Evolutionary conservation across 1,139 yeast genomes (phyloP).

Genomic region (Pichia sp.): DNA sequence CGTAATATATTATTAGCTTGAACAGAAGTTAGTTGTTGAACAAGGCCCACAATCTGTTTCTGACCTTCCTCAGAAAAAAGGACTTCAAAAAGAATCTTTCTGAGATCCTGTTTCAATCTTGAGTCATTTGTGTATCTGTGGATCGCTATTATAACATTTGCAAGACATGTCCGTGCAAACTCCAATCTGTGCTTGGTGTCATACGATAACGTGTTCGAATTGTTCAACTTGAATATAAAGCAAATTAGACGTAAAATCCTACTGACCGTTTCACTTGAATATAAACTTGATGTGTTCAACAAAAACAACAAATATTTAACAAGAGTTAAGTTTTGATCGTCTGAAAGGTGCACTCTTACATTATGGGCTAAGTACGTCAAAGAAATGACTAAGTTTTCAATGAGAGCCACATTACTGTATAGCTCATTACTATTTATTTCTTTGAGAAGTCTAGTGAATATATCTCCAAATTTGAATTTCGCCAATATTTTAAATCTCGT

Average conservation of each 20-base stretch:
- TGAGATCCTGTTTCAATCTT: slow-evolving; percentile 9
- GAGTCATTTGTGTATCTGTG: not conserved
- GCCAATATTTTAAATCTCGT: slow-evolving; percentile 29
- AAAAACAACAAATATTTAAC: slow-evolving; percentile 20
- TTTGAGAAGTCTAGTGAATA: slow-evolving; percentile 25
- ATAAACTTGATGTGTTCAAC: not conserved
- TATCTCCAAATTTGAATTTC: slow-evolving; percentile 38
- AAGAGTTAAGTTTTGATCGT: slow-evolving; percentile 27
- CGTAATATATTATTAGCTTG: slow-evolving; percentile 12
- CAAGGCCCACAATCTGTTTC: slow-evolving; percentile 18
- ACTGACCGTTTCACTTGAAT: slow-evolving; percentile 1
- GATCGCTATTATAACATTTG: slow-evolving; percentile 19
- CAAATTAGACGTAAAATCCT: slow-evolving; percentile 12
- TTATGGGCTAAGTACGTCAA: slow-evolving; percentile 22
- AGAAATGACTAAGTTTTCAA: slow-evolving; percentile 15
- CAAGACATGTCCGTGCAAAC: slow-evolving; percentile 26
- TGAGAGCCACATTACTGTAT: slow-evolving; percentile 10
- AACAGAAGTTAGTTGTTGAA: slow-evolving; percentile 24
- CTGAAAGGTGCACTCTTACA: slow-evolving; percentile 28
- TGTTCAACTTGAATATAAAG: slow-evolving; percentile 24
- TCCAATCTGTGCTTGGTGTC: slow-evolving; percentile 25
- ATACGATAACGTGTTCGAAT: slow-evolving; percentile 24
- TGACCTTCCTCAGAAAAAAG: slow-evolving; percentile 23
- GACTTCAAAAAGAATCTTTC: slow-evolving; percentile 18
- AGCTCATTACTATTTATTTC: slow-evolving; percentile 15